Percentiles rank a stretch among this genome's conserved stretches.
These are phyloP conservation scores for Diatrype stigma DNA, from an alignment of 2,329 filamentous ascomycete species.

Conservation along the genomic window DNA sequence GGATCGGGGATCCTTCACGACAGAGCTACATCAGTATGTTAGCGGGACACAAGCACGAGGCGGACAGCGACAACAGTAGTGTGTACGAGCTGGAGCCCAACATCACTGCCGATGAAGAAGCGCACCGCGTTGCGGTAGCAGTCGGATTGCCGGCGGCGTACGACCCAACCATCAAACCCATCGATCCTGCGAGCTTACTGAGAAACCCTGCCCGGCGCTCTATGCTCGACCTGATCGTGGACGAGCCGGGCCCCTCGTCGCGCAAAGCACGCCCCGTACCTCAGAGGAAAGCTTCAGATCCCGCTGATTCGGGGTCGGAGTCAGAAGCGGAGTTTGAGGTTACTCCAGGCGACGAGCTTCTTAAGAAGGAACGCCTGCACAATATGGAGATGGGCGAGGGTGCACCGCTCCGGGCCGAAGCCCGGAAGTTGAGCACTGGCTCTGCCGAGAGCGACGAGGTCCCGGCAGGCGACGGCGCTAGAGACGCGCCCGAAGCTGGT, in stretches of 20 bases:
- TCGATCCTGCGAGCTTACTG: constrained; percentile 31
- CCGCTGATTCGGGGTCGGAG: constrained; percentile 30
- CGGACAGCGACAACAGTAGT: constrained; percentile 50
- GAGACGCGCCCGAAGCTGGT: constrained; percentile 1
- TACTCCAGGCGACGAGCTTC: constrained; percentile 33
- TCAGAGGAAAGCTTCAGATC: constrained; percentile 35
- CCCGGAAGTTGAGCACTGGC: constrained; percentile 25
- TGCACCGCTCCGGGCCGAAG: constrained; percentile 24
- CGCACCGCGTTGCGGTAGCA: constrained; percentile 59
- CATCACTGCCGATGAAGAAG: constrained; percentile 58
- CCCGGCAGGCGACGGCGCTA: constrained; percentile 26
- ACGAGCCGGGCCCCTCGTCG: constrained; percentile 18
- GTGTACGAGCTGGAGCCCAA: constrained; percentile 52
- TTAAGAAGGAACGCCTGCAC: constrained; percentile 37
- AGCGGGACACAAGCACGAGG: constrained; percentile 55
- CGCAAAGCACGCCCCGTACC: constrained; percentile 34
- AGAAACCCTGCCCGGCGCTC: constrained; percentile 17
- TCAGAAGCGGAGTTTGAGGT: constrained; percentile 40
- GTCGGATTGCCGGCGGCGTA: constrained; percentile 59
- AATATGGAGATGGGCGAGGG: constrained; percentile 30
- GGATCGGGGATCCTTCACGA: constrained; percentile 69
- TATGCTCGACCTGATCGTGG: constrained; percentile 12
- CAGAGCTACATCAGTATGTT: constrained; percentile 77
- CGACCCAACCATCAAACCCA: constrained; percentile 59
- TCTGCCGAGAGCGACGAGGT: constrained; percentile 34